Evolutionary conservation across 179 eudicot genomes (phyloP), one percentile per base, ranked within the genome.

Genomic region (Spergularia azorica): DNA sequence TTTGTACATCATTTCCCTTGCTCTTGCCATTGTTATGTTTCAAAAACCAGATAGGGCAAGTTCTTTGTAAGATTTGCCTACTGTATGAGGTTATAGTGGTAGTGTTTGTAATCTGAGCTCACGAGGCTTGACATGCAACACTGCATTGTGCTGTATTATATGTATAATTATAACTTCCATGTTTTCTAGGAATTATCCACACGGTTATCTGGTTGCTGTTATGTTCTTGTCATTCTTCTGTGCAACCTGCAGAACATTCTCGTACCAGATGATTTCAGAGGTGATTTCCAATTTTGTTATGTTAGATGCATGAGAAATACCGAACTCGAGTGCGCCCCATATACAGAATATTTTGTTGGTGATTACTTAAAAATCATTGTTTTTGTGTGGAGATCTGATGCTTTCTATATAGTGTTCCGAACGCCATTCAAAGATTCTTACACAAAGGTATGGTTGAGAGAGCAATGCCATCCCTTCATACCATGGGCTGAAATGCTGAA

Each of bases 341-440:
- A 43, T 43, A 43, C 48, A 43, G 48, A 43, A 43, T 43, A 43
- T 4, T 43, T 6, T 43, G 48, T 6, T 1, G 48, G 5, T 43
- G 48, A 43, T 43, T 43, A 43, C 46, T 63, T 18, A n/a, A 15
- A n/a, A 62, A 10, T 9, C 57, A 68, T 6, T 74, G 14, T 39
- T 43, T 36, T 16, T 2, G 15, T 68, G 12, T 70, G 65, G 13
- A 72, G 43, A 63, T 73, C 36, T 68, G 71, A 77, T 78, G 79
- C 82, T 79, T 66, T 67, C 60, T 71, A 41, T 43, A 14, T 38
- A 64, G 64, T 76, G 52, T 63, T 61, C 3, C 59, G 67, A 74
- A 79, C 57, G 55, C n/a, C 43, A 52, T 76, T 39, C 71, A n/a
- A 74, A 78, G 75, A 79, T 79, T 79, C 83, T 51, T 72, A 73